Conservation (phyloP, 176 grass and related monocot species). For the Coix lacrymajobi region DNA sequence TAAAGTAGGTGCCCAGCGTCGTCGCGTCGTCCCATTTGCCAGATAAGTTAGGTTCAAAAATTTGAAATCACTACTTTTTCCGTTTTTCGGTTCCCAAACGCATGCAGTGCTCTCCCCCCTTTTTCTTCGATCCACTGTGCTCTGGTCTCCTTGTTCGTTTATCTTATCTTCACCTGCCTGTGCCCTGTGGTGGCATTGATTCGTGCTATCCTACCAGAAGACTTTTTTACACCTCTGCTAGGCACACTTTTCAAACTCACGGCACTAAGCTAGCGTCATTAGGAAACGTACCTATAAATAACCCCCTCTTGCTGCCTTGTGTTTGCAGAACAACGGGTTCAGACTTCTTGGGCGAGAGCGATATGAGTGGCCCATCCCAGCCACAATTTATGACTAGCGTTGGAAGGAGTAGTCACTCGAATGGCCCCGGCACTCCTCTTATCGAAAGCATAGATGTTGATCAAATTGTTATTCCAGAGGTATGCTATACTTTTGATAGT, state of each 20-base stretch:
- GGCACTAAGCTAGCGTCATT: neutral
- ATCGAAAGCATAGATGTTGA: conserved; percentile 81
- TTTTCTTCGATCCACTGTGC: conserved; percentile 24
- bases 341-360: conserved; percentile 1
- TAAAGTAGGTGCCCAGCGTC: conserved; percentile 11
- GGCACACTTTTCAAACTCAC: conserved; percentile 29
- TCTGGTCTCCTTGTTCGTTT: neutral
- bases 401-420: conserved; percentile 28
- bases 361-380: conserved; percentile 42
- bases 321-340: conserved; percentile 14
- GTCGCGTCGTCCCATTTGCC: conserved; percentile 15
- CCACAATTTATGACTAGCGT: conserved; percentile 66
- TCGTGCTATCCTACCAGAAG: conserved; percentile 7
- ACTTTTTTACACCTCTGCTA: conserved; percentile 11
- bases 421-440: conserved; percentile 60
- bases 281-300: conserved; percentile 37
- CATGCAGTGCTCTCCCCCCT: neutral
- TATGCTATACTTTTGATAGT: conserved; percentile 21
- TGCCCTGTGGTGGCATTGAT: conserved; percentile 26
- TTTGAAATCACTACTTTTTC: conserved; percentile 17
- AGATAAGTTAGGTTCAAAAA: neutral
- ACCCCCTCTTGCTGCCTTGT: neutral
- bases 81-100: too few relatives aligned
- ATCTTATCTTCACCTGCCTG: conserved; percentile 20
- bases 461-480: conserved; percentile 89